Evolutionary conservation across 768 basidiomycete species (phyloP).

Genomic region (Kwoniella sp.): DNA sequence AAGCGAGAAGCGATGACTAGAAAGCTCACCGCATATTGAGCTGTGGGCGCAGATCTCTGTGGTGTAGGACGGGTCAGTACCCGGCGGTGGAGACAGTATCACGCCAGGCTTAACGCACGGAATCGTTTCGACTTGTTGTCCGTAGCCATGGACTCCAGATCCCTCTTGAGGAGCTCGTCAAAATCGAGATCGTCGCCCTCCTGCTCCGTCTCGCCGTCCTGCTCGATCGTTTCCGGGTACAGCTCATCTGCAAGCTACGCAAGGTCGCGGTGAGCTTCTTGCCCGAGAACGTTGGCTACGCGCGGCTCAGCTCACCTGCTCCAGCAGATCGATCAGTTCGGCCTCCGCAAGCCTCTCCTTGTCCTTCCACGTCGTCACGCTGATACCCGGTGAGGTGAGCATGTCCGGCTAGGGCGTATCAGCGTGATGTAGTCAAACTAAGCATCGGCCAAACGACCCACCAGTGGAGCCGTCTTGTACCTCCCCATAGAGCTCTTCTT

Average conservation of each 20-base stretch:
- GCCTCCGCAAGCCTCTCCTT: conserved; percentile 37
- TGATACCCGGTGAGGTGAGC: conserved; percentile 29
- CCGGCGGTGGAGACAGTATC: neutral
- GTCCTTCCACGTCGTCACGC: conserved; percentile 27
- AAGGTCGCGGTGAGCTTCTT: neutral
- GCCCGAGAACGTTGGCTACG: neutral
- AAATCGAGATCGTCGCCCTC: conserved; percentile 27
- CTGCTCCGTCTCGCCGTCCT: conserved; percentile 8
- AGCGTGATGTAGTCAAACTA: neutral
- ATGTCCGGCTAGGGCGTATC: conserved; percentile 22
- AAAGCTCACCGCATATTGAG: conserved; percentile 31
- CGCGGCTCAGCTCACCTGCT: conserved; percentile 11
- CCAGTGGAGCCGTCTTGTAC: conserved; percentile 27
- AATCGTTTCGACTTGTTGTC: conserved; percentile 35
- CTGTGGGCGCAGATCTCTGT: conserved; percentile 34
- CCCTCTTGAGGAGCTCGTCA: conserved; percentile 34
- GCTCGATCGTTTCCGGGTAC: conserved; percentile 34
- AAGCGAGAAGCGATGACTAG: neutral
- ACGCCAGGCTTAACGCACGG: conserved; percentile 7
- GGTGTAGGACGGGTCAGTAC: neutral
- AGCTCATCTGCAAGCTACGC: conserved; percentile 32
- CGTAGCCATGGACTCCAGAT: conserved; percentile 25
- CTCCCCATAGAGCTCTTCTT: conserved; percentile 24
- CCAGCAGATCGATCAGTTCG: conserved; percentile 37
- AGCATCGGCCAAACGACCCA: conserved; percentile 5